phyloP scores from a whole-genome alignment of 495 filamentous ascomycete species.

The Endocarpon pusillum region DNA sequence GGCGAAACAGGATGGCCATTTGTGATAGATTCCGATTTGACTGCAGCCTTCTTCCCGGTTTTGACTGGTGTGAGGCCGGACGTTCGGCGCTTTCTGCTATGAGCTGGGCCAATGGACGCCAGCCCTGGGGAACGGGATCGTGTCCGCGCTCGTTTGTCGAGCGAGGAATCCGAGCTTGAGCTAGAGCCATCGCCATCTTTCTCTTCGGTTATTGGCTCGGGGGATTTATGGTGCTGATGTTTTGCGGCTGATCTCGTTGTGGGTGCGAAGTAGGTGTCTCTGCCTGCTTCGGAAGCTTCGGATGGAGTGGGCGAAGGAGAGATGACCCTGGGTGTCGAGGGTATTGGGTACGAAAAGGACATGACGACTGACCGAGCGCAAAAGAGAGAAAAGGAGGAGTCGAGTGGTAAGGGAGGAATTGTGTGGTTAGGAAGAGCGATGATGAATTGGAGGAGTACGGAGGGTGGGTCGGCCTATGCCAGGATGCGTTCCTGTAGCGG shows the following conservation, averaged over 20 bases:
- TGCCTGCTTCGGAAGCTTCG: constrained; percentile 26
- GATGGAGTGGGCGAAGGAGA: constrained; percentile 52
- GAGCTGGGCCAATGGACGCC: constrained; percentile 8
- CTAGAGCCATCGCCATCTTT: constrained; percentile 19
- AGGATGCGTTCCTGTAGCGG: too few species aligned
- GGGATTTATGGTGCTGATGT: constrained; percentile 25
- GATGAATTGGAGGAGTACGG: too few species aligned
- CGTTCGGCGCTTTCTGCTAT: constrained; percentile 31
- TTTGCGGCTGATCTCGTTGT: constrained; percentile 46
- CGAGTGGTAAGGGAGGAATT: constrained; percentile 29
- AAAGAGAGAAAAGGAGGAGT: constrained; percentile 28
- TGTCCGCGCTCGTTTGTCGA: constrained; percentile 25
- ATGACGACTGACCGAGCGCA: constrained; percentile 23
- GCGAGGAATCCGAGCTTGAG: constrained; percentile 21
- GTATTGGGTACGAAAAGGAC: constrained; percentile 31
- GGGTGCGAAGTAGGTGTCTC: constrained; percentile 41
- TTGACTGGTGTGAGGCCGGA: constrained; percentile 28
- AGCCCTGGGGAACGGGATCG: constrained; percentile 13
- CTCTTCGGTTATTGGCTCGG: constrained; percentile 26
- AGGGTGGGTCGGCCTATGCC: too few species aligned
- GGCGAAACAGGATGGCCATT: constrained; percentile 23
- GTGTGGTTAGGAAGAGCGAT: constrained; percentile 20
- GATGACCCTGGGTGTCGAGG: constrained; percentile 51
- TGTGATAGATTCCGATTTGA: constrained; percentile 18
- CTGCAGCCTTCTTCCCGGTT: constrained; percentile 9